Percentiles rank a stretch among this genome's conserved stretches.
phyloP scores from a whole-genome alignment of 164 flowering plant species.

The Buxus sempervirens region DNA sequence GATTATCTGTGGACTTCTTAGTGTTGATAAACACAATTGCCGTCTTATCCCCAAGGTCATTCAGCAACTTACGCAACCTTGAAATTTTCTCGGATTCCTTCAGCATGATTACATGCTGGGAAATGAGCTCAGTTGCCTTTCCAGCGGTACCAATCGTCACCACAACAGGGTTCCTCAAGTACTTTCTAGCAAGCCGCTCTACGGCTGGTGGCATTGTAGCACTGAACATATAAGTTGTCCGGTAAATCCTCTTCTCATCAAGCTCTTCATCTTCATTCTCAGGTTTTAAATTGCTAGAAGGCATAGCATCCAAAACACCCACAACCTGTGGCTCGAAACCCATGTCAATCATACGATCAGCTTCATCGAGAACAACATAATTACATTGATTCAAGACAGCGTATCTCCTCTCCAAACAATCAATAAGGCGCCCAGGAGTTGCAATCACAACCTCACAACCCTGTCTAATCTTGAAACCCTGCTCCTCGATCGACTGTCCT shows the following conservation, averaged over 20 bases:
- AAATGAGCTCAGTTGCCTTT: slow-evolving; percentile 75
- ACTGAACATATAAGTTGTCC: slow-evolving; percentile 95
- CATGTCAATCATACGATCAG: slow-evolving; percentile 95
- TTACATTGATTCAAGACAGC: slow-evolving; percentile 81
- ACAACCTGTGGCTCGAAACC: slow-evolving; percentile 91
- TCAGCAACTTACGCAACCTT: slow-evolving; percentile 56
- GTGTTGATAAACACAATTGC: slow-evolving; percentile 88
- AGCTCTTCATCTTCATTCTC: slow-evolving; percentile 96
- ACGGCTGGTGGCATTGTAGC: slow-evolving; percentile 96
- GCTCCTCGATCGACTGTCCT: slow-evolving; percentile 90
- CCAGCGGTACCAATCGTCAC: slow-evolving; percentile 94
- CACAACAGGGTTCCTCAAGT: slow-evolving; percentile 87
- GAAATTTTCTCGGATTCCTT: slow-evolving; percentile 71
- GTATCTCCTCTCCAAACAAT: slow-evolving; percentile 76
- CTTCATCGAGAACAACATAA: slow-evolving; percentile 93
- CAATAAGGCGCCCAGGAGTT: slow-evolving; percentile 81
- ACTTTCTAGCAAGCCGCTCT: slow-evolving; percentile 90
- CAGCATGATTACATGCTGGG: slow-evolving; percentile 72
- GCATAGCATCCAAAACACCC: slow-evolving; percentile 90
- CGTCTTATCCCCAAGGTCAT: slow-evolving; percentile 82
- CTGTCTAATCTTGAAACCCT: slow-evolving; percentile 74
- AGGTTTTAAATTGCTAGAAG: slow-evolving; percentile 85
- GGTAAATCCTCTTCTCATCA: slow-evolving; percentile 74
- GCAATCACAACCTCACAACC: slow-evolving; percentile 92
- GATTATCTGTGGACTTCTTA: slow-evolving; percentile 66